Conservation (phyloP, 2,329 filamentous ascomycete species). For the Ampelomyces quisqualis region DNA sequence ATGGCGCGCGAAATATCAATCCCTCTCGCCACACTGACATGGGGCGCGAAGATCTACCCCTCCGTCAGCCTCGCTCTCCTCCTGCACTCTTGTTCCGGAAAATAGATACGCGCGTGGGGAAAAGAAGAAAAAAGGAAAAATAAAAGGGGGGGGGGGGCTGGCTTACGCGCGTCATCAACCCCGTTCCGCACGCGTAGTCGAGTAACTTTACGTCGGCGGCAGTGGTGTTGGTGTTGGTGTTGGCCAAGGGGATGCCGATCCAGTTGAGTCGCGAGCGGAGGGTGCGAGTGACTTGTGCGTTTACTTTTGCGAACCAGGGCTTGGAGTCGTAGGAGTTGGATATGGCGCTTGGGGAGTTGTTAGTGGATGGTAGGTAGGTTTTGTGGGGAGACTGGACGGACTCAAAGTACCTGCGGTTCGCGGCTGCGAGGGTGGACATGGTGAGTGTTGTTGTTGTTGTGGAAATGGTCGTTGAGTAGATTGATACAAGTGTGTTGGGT, state of each 20-base stretch:
- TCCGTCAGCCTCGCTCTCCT: constrained; percentile 1
- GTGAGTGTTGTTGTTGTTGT: constrained; percentile 3
- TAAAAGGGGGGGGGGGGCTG: no score
- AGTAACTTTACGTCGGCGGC: constrained; percentile 55
- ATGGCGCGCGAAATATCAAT: constrained; percentile 72
- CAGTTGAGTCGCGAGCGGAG: constrained; percentile 59
- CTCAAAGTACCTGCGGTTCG: constrained; percentile 43
- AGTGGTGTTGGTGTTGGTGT: constrained; percentile 30
- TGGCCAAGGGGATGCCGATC: constrained; percentile 61
- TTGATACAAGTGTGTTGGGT: background rate
- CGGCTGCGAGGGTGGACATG: constrained; percentile 35
- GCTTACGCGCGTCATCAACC: constrained; percentile 64
- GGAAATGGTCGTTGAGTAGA: background rate
- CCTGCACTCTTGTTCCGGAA: no score
- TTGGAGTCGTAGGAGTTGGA: constrained; percentile 59
- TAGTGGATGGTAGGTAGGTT: background rate
- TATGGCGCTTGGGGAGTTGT: constrained; percentile 47
- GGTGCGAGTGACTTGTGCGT: constrained; percentile 56
- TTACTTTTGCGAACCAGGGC: constrained; percentile 54
- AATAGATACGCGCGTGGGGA: no score
- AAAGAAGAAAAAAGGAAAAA: no score
- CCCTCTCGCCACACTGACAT: constrained; percentile 63
- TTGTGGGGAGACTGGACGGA: constrained; percentile 8
- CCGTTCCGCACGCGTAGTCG: constrained; percentile 77
- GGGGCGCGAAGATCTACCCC: constrained; percentile 59